Conservation (phyloP, 2,329 filamentous ascomycete genomes). For the Epichloe typhina region DNA sequence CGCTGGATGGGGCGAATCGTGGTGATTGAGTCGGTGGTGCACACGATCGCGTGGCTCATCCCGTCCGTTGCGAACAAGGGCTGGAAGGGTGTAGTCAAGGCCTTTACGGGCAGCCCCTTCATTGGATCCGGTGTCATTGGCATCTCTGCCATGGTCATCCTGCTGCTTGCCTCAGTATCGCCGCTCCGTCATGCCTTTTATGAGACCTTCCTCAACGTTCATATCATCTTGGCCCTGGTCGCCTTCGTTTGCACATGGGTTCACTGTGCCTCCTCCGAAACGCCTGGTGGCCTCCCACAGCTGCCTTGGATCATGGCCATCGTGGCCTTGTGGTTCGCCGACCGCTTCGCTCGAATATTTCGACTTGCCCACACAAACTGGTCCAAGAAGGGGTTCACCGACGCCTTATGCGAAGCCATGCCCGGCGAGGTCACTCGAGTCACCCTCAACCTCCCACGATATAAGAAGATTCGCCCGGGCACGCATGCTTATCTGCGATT, state of each 20-base stretch:
- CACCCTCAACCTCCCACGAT: conserved; percentile 54
- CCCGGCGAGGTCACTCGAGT: conserved; percentile 58
- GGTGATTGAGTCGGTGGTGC: conserved; percentile 52
- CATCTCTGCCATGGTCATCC: conserved; percentile 45
- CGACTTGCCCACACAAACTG: conserved; percentile 56
- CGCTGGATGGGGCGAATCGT: conserved; percentile 69
- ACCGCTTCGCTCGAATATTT: conserved; percentile 51
- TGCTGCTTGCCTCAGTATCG: conserved; percentile 60
- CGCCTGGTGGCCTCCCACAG: conserved; percentile 50
- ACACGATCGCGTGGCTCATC: conserved; percentile 61
- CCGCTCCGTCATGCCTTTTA: conserved; percentile 89
- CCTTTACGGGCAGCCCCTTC: conserved; percentile 46
- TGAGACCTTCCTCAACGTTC: conserved; percentile 83
- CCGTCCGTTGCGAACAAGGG: conserved; percentile 56
- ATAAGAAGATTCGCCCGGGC: conserved; percentile 53
- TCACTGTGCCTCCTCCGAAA: conserved; percentile 56
- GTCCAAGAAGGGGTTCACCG: conserved; percentile 43
- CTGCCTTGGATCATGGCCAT: conserved; percentile 62
- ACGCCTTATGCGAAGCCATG: conserved; percentile 53
- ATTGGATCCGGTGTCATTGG: conserved; percentile 52
- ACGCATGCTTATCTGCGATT: conserved; percentile 67
- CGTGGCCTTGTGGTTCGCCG: conserved; percentile 63
- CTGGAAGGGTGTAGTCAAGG: conserved; percentile 41
- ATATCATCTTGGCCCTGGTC: conserved; percentile 62
- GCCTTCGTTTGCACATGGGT: conserved; percentile 61